Evolutionary conservation across 805 yeast genomes (phyloP).

Genomic region (Kodamaea kakaduensis): DNA sequence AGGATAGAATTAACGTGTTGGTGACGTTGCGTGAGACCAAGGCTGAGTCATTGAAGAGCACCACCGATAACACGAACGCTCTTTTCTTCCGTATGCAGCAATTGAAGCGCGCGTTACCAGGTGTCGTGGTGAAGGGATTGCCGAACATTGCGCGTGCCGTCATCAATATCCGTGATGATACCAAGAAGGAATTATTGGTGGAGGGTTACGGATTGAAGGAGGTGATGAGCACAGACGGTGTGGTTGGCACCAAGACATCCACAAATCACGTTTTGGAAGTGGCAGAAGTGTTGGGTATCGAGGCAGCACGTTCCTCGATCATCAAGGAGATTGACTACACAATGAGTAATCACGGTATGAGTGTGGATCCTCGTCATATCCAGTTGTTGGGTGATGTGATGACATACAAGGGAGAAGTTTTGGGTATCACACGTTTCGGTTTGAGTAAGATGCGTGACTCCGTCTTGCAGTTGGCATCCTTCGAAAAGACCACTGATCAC

Average conservation of each 20-base stretch:
- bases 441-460: constrained; percentile 98
- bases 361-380: constrained; percentile 99
- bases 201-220: constrained; percentile 97
- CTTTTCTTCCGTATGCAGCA: constrained; percentile 87
- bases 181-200: constrained; percentile 84
- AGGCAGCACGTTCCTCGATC: constrained; percentile 93
- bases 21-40: constrained; percentile 44
- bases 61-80: constrained; percentile 38
- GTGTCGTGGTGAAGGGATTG: constrained; percentile 88
- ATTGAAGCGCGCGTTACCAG: constrained; percentile 78
- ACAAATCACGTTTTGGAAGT: constrained; percentile 94
- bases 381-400: constrained; percentile 96
- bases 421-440: constrained; percentile 98
- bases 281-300: constrained; percentile 87
- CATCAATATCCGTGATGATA: constrained; percentile 83
- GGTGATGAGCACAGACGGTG: constrained; percentile 98
- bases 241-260: constrained; percentile 76
- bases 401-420: constrained; percentile 97
- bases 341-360: constrained; percentile 99
- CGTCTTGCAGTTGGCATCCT: constrained; percentile 92
- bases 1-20: constrained; percentile 61
- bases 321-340: constrained; percentile 94
- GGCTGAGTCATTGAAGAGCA: constrained; percentile 31
- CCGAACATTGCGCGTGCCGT: constrained; percentile 93
- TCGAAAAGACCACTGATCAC: constrained; percentile 98